Evolutionary conservation across 805 yeast species (phyloP), one percentile per base, ranked within the genome.

Genomic region (Grigorovia humatica): DNA sequence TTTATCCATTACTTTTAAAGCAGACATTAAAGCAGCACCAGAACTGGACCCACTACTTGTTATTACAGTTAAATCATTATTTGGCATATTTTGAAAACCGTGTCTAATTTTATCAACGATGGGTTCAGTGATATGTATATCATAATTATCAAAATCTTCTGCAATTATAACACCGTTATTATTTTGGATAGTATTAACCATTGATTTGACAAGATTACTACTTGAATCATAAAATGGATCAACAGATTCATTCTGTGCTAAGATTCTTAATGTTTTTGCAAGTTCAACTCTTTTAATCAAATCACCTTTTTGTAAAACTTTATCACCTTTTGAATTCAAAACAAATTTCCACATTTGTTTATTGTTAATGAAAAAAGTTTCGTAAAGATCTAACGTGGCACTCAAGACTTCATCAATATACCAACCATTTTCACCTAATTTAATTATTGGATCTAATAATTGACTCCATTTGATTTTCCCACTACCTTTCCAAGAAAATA

Each of bases 151-250:
- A 60, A 91, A 84, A 64, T 91, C 99, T n/a, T 76, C 71, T 0
- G 67, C 63, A 0, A 76, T 71, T 40, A 88, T 60, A 2, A 88
- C 72, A 0, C 99, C 99, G 17, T 88, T 91, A 27, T 74, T 66
- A 40, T 68, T 52, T 43, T 73, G 72, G 5, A 77, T 76, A 1
- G 77, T 67, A 6, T 65, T 57, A 1, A 82, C 82, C 63, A 90
- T 69, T 4, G 76, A 68, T 23, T 75, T 70, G 0, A 83, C 96
- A 44, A 91, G 80, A 18, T 82, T 82, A 1, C 95, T 91, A 0
- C 79, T 62, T 0, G 95, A 88, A 59, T 89, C 95, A 64, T 91
- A 91, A 61, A 91, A 91, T 1, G 85, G 74, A 1, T 80, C 88
- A 47, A 76, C 77, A 44, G 85, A 77, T 1, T 96, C 98, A 62